Conservation (phyloP, 768 basidiomycete species). For the Russula sp. region DNA sequence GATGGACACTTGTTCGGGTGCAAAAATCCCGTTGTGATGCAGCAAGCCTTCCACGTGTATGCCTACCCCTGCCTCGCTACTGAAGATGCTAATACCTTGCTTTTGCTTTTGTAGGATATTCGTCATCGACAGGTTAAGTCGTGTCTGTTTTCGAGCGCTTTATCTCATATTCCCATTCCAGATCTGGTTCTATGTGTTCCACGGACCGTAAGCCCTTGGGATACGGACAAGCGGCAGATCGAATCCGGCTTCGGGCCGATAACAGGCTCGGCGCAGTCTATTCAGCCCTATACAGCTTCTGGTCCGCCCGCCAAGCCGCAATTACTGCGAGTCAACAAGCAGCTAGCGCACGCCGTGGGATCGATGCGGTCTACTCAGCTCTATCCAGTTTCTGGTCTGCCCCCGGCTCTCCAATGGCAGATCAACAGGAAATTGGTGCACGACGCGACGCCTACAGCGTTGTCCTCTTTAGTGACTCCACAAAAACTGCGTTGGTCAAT, state of each 20-base stretch:
- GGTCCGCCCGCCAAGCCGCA: constrained; percentile 45
- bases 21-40: constrained; percentile 47
- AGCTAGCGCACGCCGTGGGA: constrained; percentile 25
- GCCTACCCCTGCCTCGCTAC: constrained; percentile 21
- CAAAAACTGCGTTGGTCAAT: constrained; percentile 33
- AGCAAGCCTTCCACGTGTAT: constrained; percentile 56
- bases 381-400: constrained; percentile 49
- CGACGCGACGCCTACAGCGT: constrained; percentile 54
- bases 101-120: constrained; percentile 35
- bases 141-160: background rate
- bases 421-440: constrained; percentile 17
- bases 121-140: constrained; percentile 46
- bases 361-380: constrained; percentile 44
- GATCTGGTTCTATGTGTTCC: constrained; percentile 46
- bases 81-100: background rate
- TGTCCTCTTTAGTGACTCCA: constrained; percentile 38
- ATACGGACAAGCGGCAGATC: constrained; percentile 35
- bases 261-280: constrained; percentile 56
- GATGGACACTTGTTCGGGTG: constrained; percentile 55
- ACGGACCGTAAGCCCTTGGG: constrained; percentile 41
- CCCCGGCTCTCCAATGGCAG: constrained; percentile 30
- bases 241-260: constrained; percentile 34
- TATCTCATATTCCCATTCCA: constrained; percentile 23
- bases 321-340: constrained; percentile 25
- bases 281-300: constrained; percentile 50